Conservation (phyloP, 2,329 filamentous ascomycete genomes). For the Claviceps africana region DNA sequence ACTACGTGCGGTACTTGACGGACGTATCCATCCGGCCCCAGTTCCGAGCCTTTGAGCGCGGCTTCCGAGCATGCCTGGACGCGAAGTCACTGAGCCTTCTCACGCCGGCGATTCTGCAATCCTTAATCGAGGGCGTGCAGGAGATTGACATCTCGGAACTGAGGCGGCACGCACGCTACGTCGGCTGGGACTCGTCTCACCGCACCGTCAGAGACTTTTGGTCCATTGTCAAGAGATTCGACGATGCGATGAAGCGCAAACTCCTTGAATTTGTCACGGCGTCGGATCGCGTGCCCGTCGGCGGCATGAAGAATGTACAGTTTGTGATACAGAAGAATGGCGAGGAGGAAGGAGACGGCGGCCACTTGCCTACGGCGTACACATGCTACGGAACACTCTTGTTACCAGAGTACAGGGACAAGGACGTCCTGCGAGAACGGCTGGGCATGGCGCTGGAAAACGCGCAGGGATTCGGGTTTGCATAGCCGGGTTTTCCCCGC, state of each 20-base stretch:
- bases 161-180: conserved; percentile 58
- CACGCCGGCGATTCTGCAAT: conserved; percentile 55
- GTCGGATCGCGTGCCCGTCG: conserved; percentile 77
- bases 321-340: conserved; percentile 75
- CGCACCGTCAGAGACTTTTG: conserved; percentile 69
- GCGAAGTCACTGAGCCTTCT: conserved; percentile 59
- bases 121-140: conserved; percentile 69
- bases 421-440: conserved; percentile 57
- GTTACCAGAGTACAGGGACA: conserved; percentile 66
- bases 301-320: conserved; percentile 65
- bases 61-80: conserved; percentile 65
- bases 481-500: conserved; percentile 24
- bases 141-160: conserved; percentile 67
- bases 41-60: conserved; percentile 64
- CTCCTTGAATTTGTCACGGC: conserved; percentile 92
- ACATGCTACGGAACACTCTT: conserved; percentile 88
- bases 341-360: conserved; percentile 37
- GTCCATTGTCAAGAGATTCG: conserved; percentile 57
- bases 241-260: conserved; percentile 54
- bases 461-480: conserved; percentile 76
- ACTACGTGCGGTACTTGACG: conserved; percentile 76
- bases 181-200: conserved; percentile 61
- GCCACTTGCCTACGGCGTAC: conserved; percentile 66
- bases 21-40: conserved; percentile 65
- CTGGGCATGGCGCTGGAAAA: conserved; percentile 79